Base-by-base conservation (phyloP, 2,329 filamentous ascomycete genomes). In the Aspergillus ochraceus region DNA sequence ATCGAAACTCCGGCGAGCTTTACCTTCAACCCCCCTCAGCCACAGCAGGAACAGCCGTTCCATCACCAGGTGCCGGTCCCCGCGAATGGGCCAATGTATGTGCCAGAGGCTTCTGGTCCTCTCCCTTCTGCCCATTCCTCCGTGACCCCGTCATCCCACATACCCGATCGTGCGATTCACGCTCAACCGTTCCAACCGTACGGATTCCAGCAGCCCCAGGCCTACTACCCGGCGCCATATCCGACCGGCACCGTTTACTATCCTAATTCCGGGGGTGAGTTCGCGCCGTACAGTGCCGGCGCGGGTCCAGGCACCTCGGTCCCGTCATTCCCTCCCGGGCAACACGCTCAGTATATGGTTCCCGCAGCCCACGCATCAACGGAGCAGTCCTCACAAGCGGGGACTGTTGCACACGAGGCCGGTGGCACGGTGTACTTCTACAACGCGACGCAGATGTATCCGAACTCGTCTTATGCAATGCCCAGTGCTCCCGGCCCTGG, bases 401-500 rank as follows among this genome's bases (percentile, higher is more conserved):
- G 81, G 19, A 85, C 85, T 59, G 84, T 89, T 20, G 91, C 92
- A 0, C 93, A 97, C 74, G 94, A 98, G 79, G 88, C 89, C 64
- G 96, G 97, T 67, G 95, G 95, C 62, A 98, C 96, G 85, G 92
- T 97, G 0, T 98, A 96, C 76, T 99, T 97, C 74, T 93, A 92
- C 69, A 90, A 96, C 71, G 84, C 91, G 8, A 84, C 88, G n/a
- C 89, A 92, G 71, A 79, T 93, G 47, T 78, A 79, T 58, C 68
- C 78, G 36, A 72, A 73, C 51, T 86, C 84, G 64, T 77, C 80
- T 30, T 79, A 81, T 57, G 71, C 81, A 6, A 72, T 80, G 57
- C 77, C 83, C 10, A 79, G 84, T 22, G 80, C 84, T 54, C 79
- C 83, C 49, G 76, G 77, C 49, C 72, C 77, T 58, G 80, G 80